Evolutionary conservation across 2,329 filamentous ascomycete genomes (phyloP), one percentile per base, ranked within the genome.

Genomic region (Cladosporium velox): DNA sequence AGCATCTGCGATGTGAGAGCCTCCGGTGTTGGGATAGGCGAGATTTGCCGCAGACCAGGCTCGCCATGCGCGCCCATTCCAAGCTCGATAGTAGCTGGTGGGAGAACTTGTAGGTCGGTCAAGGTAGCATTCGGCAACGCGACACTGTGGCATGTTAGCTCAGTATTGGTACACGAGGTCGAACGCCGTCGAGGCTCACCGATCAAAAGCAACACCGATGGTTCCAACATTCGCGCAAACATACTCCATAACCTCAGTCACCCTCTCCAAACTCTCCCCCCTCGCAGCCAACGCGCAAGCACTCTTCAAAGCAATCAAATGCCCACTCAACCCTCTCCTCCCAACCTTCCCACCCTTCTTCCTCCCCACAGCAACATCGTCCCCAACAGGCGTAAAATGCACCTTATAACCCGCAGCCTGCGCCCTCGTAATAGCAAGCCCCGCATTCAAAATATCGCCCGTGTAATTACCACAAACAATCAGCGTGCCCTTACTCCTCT

Each of bases 41-140:
- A 84, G 21, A 88, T 74, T 74, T 86, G 86, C 72, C 79, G 81
- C 71, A 87, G 84, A 0, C 79, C 88, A 0, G 88, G 87, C 75
- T 90, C 88, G 72, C 89, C 89, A 74, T 90, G 88, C 15, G 87
- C 87, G 0, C 88, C 88, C 26, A 87, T 89, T 3, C 88, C 88
- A n/a, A 90, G 79, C 73, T 88, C 87, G 41, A 89, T 75, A 65
- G 86, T 86, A 65, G 86, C 76, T 1, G 77, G 74, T 11, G 76
- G 78, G 2, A 88, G 79, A 18, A 77, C 80, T 69, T 88, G 86
- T 70, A 87, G 86, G 70, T 88, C 86, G 59, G 87, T 86, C 32
- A 89, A 78, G 0, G 85, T 87, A 2, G 85, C 85, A 55, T 77
- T 78, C 7, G 77, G 76, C n/a, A 78, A 65, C 28, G 76, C 75